Evolutionary conservation across 345 rosid species (phyloP).

Genomic region (Salix suchowensis): DNA sequence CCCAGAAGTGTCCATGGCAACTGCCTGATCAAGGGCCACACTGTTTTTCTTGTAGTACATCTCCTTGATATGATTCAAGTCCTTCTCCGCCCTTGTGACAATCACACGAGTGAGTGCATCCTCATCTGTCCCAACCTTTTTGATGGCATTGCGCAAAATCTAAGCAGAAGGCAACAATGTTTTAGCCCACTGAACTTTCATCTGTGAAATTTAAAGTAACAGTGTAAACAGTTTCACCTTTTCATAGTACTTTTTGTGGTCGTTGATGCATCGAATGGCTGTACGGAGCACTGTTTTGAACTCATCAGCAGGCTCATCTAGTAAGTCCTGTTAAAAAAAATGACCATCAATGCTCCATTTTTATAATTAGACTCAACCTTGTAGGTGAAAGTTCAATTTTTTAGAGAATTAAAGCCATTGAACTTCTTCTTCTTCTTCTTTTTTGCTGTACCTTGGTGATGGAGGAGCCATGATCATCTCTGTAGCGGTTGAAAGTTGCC

Average conservation of each 20-base stretch:
- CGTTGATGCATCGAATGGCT: slow-evolving; percentile 19
- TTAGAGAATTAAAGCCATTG: too few relatives aligned
- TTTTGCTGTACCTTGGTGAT: slow-evolving; percentile 41
- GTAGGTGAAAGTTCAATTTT: too few relatives aligned
- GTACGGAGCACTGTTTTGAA: slow-evolving; percentile 16
- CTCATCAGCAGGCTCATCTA: slow-evolving; percentile 14
- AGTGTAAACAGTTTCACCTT: slow-evolving; percentile 6
- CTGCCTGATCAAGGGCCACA: slow-evolving; percentile 39
- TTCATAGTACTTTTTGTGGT: slow-evolving; percentile 22
- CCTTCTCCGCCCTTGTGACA: slow-evolving; percentile 56
- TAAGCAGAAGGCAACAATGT: not conserved
- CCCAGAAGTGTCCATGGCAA: slow-evolving; percentile 54
- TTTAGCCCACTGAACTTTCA: not conserved
- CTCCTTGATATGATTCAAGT: slow-evolving; percentile 49
- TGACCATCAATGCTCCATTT: not conserved
- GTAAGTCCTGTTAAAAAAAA: slow-evolving; percentile 9
- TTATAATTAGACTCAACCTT: too few relatives aligned
- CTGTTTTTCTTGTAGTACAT: slow-evolving; percentile 55
- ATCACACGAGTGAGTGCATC: slow-evolving; percentile 48
- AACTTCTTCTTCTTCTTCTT: too few relatives aligned
- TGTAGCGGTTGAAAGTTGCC: slow-evolving; percentile 54
- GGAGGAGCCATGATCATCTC: slow-evolving; percentile 45
- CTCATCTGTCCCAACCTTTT: slow-evolving; percentile 40
- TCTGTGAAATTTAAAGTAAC: not conserved
- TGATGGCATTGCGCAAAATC: slow-evolving; percentile 42